Percentiles rank a stretch among this genome's conserved stretches.
phyloP scores from a whole-genome alignment of 345 rosid species.

The Sonneratia alba region DNA sequence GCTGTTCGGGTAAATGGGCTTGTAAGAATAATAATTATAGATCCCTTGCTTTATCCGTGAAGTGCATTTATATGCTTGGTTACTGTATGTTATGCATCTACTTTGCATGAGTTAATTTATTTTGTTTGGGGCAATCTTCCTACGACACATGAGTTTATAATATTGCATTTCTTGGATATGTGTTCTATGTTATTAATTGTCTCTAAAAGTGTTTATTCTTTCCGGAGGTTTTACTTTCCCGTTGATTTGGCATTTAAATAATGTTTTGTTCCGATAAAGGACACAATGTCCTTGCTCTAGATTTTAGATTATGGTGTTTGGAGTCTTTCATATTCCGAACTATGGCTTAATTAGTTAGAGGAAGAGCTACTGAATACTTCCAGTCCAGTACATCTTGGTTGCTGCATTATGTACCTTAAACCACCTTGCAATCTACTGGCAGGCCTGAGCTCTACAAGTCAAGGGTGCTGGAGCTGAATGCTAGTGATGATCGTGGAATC shows the following conservation, averaged over 20 bases:
- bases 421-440: conserved; percentile 13
- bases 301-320: neutral
- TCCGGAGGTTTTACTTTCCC: neutral
- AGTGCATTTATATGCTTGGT: neutral
- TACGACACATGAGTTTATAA: neutral
- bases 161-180: neutral
- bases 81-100: neutral
- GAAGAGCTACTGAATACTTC: neutral
- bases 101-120: neutral
- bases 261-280: neutral
- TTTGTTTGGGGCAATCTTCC: neutral
- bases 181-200: neutral
- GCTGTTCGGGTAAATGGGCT: conserved; percentile 58
- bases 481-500: conserved; percentile 97
- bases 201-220: neutral
- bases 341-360: neutral
- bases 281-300: neutral
- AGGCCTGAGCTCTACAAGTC: conserved; percentile 92
- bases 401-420: conserved; percentile 6
- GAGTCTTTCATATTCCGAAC: no score
- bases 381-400: neutral
- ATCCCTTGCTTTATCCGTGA: neutral
- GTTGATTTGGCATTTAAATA: neutral
- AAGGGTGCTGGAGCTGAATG: conserved; percentile 93
- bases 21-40: neutral